phyloP scores from a whole-genome alignment of 495 filamentous ascomycete species.

The Aspergillus conjunctus region DNA sequence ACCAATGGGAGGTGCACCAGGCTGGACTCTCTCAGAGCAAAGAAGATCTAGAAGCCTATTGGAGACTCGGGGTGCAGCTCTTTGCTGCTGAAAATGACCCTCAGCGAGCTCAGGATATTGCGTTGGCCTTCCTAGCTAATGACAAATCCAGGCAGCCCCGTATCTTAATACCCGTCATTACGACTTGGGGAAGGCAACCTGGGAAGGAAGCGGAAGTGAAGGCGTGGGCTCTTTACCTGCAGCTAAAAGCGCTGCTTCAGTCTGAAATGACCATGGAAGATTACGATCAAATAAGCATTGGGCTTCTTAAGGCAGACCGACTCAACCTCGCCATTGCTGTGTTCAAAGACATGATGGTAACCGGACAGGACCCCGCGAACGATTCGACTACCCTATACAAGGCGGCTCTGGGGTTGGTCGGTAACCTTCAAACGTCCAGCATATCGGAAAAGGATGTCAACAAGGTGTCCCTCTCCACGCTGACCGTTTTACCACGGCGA shows the following conservation, averaged over 20 bases:
- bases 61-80: slow-evolving; percentile 69
- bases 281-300: slow-evolving; percentile 68
- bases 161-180: slow-evolving; percentile 68
- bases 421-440: slow-evolving; percentile 50
- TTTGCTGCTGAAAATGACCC: slow-evolving; percentile 60
- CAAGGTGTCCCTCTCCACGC: slow-evolving; percentile 51
- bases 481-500: slow-evolving; percentile 58
- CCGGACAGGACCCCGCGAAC: slow-evolving; percentile 50
- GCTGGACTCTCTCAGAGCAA: slow-evolving; percentile 53
- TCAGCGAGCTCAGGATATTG: slow-evolving; percentile 64
- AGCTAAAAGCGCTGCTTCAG: slow-evolving; percentile 60
- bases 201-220: slow-evolving; percentile 49
- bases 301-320: slow-evolving; percentile 60
- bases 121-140: slow-evolving; percentile 57
- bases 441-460: slow-evolving; percentile 51
- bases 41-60: slow-evolving; percentile 58
- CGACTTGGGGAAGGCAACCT: slow-evolving; percentile 37
- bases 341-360: slow-evolving; percentile 86
- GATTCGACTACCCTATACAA: slow-evolving; percentile 54
- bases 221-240: slow-evolving; percentile 69
- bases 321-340: slow-evolving; percentile 67
- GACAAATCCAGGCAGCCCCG: slow-evolving; percentile 54
- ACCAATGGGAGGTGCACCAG: slow-evolving; percentile 64
- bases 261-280: slow-evolving; percentile 69
- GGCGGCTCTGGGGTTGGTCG: slow-evolving; percentile 44